Conservation (phyloP, 192 early-diverging fungal genomes). For the Lobosporangium transversale region DNA sequence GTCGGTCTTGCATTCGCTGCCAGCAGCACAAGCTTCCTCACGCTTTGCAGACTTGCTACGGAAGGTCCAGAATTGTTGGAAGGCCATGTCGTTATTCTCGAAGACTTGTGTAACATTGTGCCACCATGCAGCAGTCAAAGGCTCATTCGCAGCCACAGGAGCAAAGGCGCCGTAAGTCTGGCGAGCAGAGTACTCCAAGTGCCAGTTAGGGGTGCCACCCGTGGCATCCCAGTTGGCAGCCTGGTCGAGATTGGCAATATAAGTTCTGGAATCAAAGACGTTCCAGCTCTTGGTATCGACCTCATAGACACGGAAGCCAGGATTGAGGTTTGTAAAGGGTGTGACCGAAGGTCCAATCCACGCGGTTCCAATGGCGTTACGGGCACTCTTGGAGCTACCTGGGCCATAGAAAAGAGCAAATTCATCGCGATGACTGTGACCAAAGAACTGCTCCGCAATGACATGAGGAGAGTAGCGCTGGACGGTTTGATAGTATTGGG, state of each 20-base stretch:
- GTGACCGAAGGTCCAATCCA: constrained; percentile 64
- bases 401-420: constrained; percentile 60
- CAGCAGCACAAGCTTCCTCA: constrained; percentile 12
- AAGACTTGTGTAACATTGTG: constrained; percentile 59
- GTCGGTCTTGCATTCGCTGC: constrained; percentile 14
- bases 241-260: constrained; percentile 57
- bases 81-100: constrained; percentile 37
- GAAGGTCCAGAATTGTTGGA: constrained; percentile 54
- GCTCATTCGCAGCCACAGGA: constrained; percentile 14
- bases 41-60: constrained; percentile 45
- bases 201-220: constrained; percentile 54
- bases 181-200: constrained; percentile 62
- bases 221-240: constrained; percentile 48
- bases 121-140: constrained; percentile 59
- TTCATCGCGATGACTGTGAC: constrained; percentile 63
- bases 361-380: constrained; percentile 53
- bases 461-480: constrained; percentile 63
- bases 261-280: constrained; percentile 61
- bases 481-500: constrained; percentile 62
- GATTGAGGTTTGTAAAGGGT: constrained; percentile 59
- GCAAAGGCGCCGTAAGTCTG: constrained; percentile 42
- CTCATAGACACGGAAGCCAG: constrained; percentile 65
- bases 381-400: constrained; percentile 20
- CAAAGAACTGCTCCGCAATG: constrained; percentile 67
- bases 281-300: constrained; percentile 60